These are phyloP conservation scores for Pythium dissotocum DNA, from an alignment of 352 stramenopile genomes.

Conservation along the genomic window DNA sequence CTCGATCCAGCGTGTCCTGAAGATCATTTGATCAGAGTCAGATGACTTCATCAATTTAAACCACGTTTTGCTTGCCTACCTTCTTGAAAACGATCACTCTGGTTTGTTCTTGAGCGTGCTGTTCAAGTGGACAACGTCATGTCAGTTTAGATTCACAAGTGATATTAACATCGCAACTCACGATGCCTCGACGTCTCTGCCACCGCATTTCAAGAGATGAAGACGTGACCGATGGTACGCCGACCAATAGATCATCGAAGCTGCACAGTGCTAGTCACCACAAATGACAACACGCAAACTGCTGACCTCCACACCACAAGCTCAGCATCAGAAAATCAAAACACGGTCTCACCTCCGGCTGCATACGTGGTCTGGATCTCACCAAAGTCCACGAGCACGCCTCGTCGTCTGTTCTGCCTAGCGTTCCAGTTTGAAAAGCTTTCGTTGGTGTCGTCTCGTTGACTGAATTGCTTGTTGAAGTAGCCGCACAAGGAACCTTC, in stretches of 20 bases:
- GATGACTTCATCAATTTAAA: neutral
- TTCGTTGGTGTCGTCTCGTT: constrained; percentile 38
- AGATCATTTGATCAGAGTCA: neutral
- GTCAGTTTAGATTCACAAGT: neutral
- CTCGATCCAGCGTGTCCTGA: constrained; percentile 29
- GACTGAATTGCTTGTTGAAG: constrained; percentile 60
- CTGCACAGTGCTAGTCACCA: constrained; percentile 45
- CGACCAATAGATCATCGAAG: constrained; percentile 49
- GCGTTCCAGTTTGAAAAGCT: constrained; percentile 55
- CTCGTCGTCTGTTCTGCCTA: constrained; percentile 39
- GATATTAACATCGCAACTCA: neutral
- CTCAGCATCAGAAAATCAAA: neutral
- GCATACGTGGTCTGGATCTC: constrained; percentile 61
- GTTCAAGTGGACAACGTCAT: neutral
- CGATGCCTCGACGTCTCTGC: constrained; percentile 28
- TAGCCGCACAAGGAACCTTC: constrained; percentile 73
- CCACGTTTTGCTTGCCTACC: constrained; percentile 6
- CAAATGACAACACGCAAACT: neutral
- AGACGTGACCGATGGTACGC: neutral
- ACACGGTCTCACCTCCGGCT: constrained; percentile 36
- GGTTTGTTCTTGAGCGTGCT: constrained; percentile 45
- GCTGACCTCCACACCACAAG: no score
- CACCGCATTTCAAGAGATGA: constrained; percentile 10
- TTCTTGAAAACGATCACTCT: constrained; percentile 34
- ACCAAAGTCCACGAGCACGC: constrained; percentile 64